Percentiles rank a stretch among this genome's conserved stretches.
phyloP scores from a whole-genome alignment of 768 basidiomycete genomes.

The Tylopilus subfusipes region DNA sequence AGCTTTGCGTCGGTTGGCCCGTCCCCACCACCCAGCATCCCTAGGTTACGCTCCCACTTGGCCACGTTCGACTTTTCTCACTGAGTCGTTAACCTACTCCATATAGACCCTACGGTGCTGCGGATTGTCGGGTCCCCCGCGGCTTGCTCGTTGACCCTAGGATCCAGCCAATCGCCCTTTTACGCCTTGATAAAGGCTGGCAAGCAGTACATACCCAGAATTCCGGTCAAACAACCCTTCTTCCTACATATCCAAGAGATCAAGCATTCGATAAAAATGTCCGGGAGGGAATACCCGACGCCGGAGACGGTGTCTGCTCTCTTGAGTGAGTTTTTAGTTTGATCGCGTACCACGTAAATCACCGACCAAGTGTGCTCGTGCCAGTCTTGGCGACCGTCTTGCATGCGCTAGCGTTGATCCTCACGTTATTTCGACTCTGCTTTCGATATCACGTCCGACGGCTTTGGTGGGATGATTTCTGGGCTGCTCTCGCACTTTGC shows the following conservation, averaged over 20 bases:
- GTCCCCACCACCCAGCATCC: neutral
- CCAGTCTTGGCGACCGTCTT: slow-evolving; percentile 21
- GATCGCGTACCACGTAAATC: neutral
- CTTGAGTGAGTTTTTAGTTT: slow-evolving; percentile 13
- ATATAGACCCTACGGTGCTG: neutral
- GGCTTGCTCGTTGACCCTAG: neutral
- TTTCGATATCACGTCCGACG: slow-evolving; percentile 21
- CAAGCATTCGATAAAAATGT: slow-evolving; percentile 5
- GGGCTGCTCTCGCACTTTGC: slow-evolving; percentile 17
- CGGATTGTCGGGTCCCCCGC: neutral
- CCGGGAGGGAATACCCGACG: neutral
- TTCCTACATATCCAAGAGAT: neutral
- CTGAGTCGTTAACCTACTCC: neutral
- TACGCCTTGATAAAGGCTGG: neutral
- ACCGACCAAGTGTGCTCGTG: neutral
- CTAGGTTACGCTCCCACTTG: neutral
- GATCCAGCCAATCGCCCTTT: slow-evolving; percentile 1
- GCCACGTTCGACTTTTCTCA: neutral
- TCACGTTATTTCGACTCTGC: slow-evolving; percentile 28
- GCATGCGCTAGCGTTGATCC: slow-evolving; percentile 14
- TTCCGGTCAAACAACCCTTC: neutral
- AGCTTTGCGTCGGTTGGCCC: neutral
- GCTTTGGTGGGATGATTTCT: slow-evolving; percentile 32
- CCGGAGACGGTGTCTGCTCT: slow-evolving; percentile 15
- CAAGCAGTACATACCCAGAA: neutral